phyloP scores from a whole-genome alignment of 169 alveolate genomes.

The Babesia divergens region DNA sequence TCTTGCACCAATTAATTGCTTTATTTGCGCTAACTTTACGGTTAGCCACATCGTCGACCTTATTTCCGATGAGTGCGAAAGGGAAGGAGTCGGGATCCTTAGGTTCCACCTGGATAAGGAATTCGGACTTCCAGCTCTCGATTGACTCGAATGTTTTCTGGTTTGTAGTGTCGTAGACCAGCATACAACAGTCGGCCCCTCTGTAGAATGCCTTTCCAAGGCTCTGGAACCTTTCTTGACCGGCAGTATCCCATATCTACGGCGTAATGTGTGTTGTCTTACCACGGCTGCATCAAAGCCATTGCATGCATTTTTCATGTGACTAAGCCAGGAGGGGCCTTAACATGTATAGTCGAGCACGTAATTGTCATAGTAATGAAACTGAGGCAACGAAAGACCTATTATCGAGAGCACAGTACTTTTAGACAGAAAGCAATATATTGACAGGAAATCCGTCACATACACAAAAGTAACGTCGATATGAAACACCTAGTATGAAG shows the following conservation, averaged over 20 bases:
- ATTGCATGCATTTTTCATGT: too few species aligned
- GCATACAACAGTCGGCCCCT: constrained; percentile 99
- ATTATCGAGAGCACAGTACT: too few species aligned
- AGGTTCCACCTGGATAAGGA: constrained; percentile 92
- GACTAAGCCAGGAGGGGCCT: too few species aligned
- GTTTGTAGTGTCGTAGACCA: constrained; percentile 92
- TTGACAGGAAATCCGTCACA: too few species aligned
- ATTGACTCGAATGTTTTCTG: constrained; percentile 90
- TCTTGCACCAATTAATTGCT: constrained; percentile 91
- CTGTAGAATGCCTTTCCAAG: constrained; percentile 98
- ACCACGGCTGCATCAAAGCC: too few species aligned
- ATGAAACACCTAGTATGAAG: too few species aligned
- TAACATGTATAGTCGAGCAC: too few species aligned
- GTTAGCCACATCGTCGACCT: constrained; percentile 91
- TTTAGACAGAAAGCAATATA: too few species aligned
- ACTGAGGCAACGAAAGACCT: too few species aligned
- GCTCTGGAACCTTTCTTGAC: constrained; percentile 97
- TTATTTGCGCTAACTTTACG: constrained; percentile 86
- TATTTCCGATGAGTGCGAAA: constrained; percentile 95
- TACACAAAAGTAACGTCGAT: too few species aligned
- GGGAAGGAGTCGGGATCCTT: constrained; percentile 94
- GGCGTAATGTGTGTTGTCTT: neutral
- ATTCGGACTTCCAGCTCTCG: constrained; percentile 96
- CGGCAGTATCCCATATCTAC: constrained; percentile 96
- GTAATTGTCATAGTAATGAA: too few species aligned